Conservation (phyloP, 768 basidiomycete genomes). For the Agaricus sinodeliciosus region DNA sequence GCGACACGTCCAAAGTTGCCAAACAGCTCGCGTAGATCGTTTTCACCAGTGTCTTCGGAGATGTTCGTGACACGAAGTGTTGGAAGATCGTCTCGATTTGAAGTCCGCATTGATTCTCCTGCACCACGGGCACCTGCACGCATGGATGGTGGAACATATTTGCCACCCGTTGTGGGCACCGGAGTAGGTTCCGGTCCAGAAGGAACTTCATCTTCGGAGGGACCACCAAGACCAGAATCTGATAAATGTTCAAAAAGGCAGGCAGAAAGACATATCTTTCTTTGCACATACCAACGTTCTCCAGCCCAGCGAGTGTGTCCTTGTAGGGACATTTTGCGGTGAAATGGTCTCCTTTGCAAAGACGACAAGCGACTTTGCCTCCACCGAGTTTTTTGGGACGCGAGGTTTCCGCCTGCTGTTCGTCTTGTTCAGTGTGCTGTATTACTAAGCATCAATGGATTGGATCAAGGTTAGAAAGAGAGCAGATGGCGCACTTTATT, state of each 20-base stretch:
- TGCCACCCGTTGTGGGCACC: slow-evolving; percentile 49
- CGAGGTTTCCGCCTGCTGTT: slow-evolving; percentile 53
- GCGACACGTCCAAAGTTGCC: slow-evolving; percentile 78
- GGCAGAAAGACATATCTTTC: neutral
- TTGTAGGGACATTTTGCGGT: slow-evolving; percentile 99
- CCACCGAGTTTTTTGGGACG: slow-evolving; percentile 74
- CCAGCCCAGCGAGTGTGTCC: slow-evolving; percentile 80
- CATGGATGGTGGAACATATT: slow-evolving; percentile 94
- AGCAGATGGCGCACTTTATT: slow-evolving; percentile 44
- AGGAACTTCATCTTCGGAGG: slow-evolving; percentile 31
- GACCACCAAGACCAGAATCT: slow-evolving; percentile 24
- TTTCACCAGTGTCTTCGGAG: slow-evolving; percentile 91
- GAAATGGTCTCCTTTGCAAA: slow-evolving; percentile 97
- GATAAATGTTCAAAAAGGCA: neutral
- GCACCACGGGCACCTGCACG: slow-evolving; percentile 59
- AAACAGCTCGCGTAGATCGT: slow-evolving; percentile 90
- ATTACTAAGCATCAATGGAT: neutral
- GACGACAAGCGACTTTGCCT: slow-evolving; percentile 85
- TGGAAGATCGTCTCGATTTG: slow-evolving; percentile 82
- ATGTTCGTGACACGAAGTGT: slow-evolving; percentile 97
- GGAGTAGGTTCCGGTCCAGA: slow-evolving; percentile 27
- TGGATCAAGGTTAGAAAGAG: neutral
- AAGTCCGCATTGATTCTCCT: slow-evolving; percentile 74
- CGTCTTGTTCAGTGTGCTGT: slow-evolving; percentile 62
- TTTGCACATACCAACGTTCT: slow-evolving; percentile 40